Conservation (phyloP, 129 eudicot genomes). For the Rutidosis leptorrhynchoides region DNA sequence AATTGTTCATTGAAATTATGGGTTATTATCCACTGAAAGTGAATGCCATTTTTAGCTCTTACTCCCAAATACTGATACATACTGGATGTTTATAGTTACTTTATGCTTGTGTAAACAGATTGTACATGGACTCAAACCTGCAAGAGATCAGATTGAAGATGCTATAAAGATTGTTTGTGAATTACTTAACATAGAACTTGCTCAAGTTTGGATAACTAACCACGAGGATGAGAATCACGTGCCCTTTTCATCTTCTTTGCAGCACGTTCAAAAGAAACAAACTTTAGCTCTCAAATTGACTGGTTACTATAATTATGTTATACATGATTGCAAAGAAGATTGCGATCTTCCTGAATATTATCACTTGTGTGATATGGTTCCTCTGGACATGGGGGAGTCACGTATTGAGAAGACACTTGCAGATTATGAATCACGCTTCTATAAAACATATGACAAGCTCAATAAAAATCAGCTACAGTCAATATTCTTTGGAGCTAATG, state of each 20-base stretch:
- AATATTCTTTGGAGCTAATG: too few species aligned
- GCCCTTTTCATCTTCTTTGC: conserved; percentile 1
- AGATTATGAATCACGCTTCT: background rate
- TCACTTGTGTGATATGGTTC: background rate
- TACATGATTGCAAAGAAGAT: too few species aligned
- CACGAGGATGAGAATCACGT: conserved; percentile 3
- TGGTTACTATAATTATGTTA: background rate
- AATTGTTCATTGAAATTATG: background rate
- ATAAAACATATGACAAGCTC: too few species aligned
- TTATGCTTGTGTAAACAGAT: conserved; percentile 7
- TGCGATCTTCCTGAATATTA: too few species aligned
- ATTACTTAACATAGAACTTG: background rate
- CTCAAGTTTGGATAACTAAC: conserved; percentile 10
- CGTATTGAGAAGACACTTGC: background rate
- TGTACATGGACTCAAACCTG: background rate
- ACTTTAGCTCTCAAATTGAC: conserved; percentile 5
- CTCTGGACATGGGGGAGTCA: background rate
- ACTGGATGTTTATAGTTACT: background rate
- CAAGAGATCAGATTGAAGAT: background rate
- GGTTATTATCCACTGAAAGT: background rate
- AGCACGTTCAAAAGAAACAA: background rate
- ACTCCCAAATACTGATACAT: background rate
- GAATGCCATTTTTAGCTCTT: background rate
- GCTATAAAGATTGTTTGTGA: background rate
- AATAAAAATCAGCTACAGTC: too few species aligned